phyloP scores from a whole-genome alignment of 2,329 filamentous ascomycete genomes.

The Aspergillus sp. region DNA sequence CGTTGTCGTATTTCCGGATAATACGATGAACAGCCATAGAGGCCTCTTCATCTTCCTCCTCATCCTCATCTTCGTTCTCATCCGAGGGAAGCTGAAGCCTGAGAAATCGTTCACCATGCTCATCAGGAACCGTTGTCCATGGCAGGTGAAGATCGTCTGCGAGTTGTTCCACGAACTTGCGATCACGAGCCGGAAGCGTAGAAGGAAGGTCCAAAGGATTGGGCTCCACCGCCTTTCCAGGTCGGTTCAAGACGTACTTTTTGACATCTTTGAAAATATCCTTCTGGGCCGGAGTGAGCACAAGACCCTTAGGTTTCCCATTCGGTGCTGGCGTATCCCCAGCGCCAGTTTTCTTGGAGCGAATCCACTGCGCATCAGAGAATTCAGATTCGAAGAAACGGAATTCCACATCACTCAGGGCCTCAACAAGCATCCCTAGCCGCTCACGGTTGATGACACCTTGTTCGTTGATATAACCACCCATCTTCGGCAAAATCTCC shows the following conservation, averaged over 20 bases:
- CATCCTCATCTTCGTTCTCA: slow-evolving; percentile 47
- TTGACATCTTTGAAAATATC: slow-evolving; percentile 74
- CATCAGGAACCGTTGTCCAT: slow-evolving; percentile 57
- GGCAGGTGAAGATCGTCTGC: slow-evolving; percentile 60
- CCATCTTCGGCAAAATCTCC: slow-evolving; percentile 71
- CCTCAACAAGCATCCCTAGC: slow-evolving; percentile 67
- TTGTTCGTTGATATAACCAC: slow-evolving; percentile 93
- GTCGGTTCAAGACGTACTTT: slow-evolving; percentile 67
- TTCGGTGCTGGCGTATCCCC: slow-evolving; percentile 55
- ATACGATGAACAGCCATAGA: slow-evolving; percentile 75
- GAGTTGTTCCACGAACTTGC: slow-evolving; percentile 85
- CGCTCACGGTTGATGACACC: slow-evolving; percentile 84
- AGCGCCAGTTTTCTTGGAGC: slow-evolving; percentile 67
- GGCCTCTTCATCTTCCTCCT: slow-evolving; percentile 75
- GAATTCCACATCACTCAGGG: slow-evolving; percentile 80
- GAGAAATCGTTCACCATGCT: slow-evolving; percentile 58
- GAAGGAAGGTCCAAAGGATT: slow-evolving; percentile 63
- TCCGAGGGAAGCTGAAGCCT: slow-evolving; percentile 53
- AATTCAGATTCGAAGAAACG: slow-evolving; percentile 89
- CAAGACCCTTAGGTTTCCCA: slow-evolving; percentile 54
- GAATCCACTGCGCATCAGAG: slow-evolving; percentile 84
- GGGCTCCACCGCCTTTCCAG: slow-evolving; percentile 39
- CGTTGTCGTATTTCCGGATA: slow-evolving; percentile 83
- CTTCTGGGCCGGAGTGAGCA: slow-evolving; percentile 72
- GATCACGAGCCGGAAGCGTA: slow-evolving; percentile 69